Percentiles rank a stretch among this genome's conserved stretches.
phyloP scores from a whole-genome alignment of 768 basidiomycete genomes.

The Pleurotus giganteus region DNA sequence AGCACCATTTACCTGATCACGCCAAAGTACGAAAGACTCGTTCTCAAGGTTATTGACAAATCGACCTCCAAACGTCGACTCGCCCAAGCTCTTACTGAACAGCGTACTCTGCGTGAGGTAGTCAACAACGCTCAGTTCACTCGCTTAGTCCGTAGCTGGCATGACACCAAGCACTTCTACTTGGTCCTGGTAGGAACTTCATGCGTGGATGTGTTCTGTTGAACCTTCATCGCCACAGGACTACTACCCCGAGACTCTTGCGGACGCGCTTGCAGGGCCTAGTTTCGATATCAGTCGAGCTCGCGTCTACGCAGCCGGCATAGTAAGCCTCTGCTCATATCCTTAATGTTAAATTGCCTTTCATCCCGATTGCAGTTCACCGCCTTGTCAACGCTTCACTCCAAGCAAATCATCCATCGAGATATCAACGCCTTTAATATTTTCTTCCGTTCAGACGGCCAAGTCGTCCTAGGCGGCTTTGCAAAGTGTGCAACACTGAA shows the following conservation, averaged over 20 bases:
- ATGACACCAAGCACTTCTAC: constrained; percentile 3
- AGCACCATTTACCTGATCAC: constrained; percentile 1
- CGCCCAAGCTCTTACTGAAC: not conserved
- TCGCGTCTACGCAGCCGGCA: constrained; percentile 2
- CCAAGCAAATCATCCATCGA: not conserved
- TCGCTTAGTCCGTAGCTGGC: constrained; percentile 5
- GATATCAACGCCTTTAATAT: constrained; percentile 1
- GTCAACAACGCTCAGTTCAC: not conserved
- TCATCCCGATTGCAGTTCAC: not conserved
- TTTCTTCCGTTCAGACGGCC: constrained; percentile 5
- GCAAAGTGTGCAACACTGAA: not conserved
- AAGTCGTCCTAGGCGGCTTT: constrained; percentile 3
- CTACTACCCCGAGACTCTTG: constrained; percentile 1
- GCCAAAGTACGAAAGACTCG: not conserved
- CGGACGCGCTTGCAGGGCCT: not conserved
- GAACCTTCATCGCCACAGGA: not conserved
- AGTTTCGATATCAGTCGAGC: constrained; percentile 1
- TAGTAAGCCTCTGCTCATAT: not conserved
- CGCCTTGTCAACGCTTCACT: not conserved
- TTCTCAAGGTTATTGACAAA: constrained; percentile 1
- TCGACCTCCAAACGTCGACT: not conserved
- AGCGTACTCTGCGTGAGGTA: not conserved
- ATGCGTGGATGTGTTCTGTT: not conserved
- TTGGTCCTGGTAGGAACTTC: not conserved
- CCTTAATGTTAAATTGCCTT: not conserved